Evolutionary conservation across 1,284 basidiomycete species (phyloP).

Genomic region (Blastosporella zonata): DNA sequence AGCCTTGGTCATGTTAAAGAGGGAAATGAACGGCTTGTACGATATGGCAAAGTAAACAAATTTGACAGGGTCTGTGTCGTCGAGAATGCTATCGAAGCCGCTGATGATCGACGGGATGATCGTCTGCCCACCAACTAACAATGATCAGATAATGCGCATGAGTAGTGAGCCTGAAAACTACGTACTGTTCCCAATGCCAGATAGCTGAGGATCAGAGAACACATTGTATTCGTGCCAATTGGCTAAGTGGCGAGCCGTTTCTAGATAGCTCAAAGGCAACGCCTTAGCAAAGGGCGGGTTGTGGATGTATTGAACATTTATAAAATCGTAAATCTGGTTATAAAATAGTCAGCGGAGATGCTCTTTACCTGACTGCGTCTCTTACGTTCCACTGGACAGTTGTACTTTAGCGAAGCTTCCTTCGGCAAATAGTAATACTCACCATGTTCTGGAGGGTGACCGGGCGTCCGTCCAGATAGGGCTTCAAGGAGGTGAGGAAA

Average conservation of each 20-base stretch:
- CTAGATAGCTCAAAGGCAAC: constrained; percentile 53
- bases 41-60: constrained; percentile 64
- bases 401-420: neutral
- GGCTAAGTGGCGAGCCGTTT: constrained; percentile 62
- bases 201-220: constrained; percentile 55
- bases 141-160: neutral
- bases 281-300: constrained; percentile 54
- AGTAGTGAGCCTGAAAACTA: neutral
- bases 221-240: constrained; percentile 75
- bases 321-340: constrained; percentile 68
- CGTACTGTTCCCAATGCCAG: constrained; percentile 72
- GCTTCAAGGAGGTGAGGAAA: constrained; percentile 56
- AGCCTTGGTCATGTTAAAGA: constrained; percentile 75
- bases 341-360: neutral
- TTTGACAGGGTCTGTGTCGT: constrained; percentile 60
- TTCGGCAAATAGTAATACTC: constrained; percentile 17
- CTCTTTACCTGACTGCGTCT: neutral
- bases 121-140: constrained; percentile 66
- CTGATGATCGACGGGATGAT: constrained; percentile 62
- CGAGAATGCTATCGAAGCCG: constrained; percentile 58
- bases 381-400: constrained; percentile 59
- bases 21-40: constrained; percentile 82
- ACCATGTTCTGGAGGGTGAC: constrained; percentile 66
- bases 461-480: constrained; percentile 56
- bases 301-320: constrained; percentile 74